These are phyloP conservation scores for Suillus clintonianus DNA, from an alignment of 768 basidiomycete species.

Conservation along the genomic window DNA sequence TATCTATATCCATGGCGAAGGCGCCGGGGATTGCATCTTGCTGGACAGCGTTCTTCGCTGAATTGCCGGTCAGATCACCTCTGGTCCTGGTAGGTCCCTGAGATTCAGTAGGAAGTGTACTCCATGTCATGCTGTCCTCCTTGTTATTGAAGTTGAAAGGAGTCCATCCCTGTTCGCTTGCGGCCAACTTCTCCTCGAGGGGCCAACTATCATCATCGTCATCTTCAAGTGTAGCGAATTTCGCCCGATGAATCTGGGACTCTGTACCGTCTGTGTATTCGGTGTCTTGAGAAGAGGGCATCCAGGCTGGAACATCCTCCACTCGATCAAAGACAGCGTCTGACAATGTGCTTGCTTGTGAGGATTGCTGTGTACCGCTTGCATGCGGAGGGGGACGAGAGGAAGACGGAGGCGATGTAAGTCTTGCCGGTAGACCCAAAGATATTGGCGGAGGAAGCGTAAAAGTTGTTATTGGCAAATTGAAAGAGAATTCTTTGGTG, in stretches of 20 bases:
- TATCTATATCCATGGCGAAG: constrained; percentile 14
- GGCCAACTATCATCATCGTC: constrained; percentile 79
- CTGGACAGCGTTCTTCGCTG: constrained; percentile 10
- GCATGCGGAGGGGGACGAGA: constrained; percentile 20
- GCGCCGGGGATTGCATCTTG: background rate
- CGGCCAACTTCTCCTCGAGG: constrained; percentile 61
- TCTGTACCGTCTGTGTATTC: constrained; percentile 43
- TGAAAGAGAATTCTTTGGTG: constrained; percentile 35
- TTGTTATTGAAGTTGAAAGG: constrained; percentile 49
- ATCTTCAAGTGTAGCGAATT: constrained; percentile 9
- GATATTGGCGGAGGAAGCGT: constrained; percentile 47
- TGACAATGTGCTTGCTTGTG: constrained; percentile 52
- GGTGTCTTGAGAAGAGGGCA: constrained; percentile 61
- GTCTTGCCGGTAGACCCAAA: constrained; percentile 42
- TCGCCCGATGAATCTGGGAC: constrained; percentile 33
- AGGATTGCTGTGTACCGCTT: constrained; percentile 47
- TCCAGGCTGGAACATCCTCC: constrained; percentile 51
- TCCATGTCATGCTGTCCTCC: constrained; percentile 80
- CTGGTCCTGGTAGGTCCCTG: constrained; percentile 35
- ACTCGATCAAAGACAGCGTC: constrained; percentile 53
- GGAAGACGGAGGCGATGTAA: constrained; percentile 27
- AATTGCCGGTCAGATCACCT: constrained; percentile 10
- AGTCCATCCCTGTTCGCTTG: constrained; percentile 59
- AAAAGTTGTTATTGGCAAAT: constrained; percentile 39
- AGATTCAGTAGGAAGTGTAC: constrained; percentile 63